A percentile compares a stretch with the other conserved stretches of the same genome.
Conservation (phyloP, 106 monocot species). For the Dendrobium officinale region DNA sequence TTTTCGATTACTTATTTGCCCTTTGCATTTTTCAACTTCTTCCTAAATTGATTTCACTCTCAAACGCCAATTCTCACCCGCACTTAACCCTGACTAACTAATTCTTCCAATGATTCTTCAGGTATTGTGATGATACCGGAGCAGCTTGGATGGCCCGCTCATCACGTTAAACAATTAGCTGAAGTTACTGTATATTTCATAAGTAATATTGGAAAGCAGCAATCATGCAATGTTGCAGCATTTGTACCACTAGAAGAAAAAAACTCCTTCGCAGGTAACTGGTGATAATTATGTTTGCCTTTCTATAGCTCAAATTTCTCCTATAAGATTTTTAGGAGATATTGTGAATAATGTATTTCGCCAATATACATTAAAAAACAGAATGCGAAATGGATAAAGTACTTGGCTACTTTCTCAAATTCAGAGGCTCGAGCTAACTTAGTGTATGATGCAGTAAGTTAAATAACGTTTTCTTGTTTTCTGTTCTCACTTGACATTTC, state of each 20-base stretch:
- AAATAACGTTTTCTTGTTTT: not conserved
- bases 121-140: too few relatives aligned
- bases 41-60: too few relatives aligned
- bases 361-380: too few relatives aligned
- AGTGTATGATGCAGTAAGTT: conserved; percentile 75
- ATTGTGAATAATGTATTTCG: not conserved
- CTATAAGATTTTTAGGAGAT: not conserved
- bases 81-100: too few relatives aligned
- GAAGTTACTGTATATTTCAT: conserved; percentile 62
- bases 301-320: not conserved
- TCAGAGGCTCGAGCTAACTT: conserved; percentile 81
- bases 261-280: conserved; percentile 49
- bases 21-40: too few relatives aligned
- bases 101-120: too few relatives aligned
- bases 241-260: conserved; percentile 67
- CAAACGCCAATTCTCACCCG: too few relatives aligned
- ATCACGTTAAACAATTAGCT: conserved; percentile 18
- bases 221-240: conserved; percentile 65
- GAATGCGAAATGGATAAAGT: conserved; percentile 81
- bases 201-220: conserved; percentile 40
- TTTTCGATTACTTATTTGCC: too few relatives aligned
- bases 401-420: conserved; percentile 78
- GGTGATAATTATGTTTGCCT: not conserved
- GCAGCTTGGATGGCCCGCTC: too few relatives aligned
- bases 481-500: not conserved